Evolutionary conservation across 202 grass and related monocot species (phyloP), one percentile per base, ranked within the genome.

Genomic region (Tripidium arundinaceum): DNA sequence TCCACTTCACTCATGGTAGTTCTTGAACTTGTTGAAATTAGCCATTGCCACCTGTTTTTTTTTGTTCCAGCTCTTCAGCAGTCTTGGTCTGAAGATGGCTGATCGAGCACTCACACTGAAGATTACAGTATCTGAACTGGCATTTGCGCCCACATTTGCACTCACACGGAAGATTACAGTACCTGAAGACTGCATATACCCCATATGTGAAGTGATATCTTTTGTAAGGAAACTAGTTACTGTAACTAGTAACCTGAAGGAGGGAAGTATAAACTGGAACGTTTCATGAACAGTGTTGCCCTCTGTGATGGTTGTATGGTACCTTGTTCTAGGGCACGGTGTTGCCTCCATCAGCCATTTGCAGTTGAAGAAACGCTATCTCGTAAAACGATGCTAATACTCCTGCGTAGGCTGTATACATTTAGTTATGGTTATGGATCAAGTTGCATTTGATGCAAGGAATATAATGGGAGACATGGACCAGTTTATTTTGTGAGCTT

Each of bases 11-110:
- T 63, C 62, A 79, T 58, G 29, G n/a, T 31, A 76, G 31, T 70
- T 62, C 40, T 66, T 74, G 46, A 79, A 65, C 21, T 11, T 73
- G 47, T 49, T 81, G 50, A 80, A 80, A n/a, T 25, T 74, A 38
- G n/a, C 42, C 11, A 39, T 5, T 4, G 6, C 43, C 39, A 43
- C 1, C 6, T 79, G 26, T 18, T 40, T 76, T 81, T n/a, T 68
- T 19, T 81, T 9, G 39, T 72, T 69, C 52, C 21, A 61, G 62
- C 13, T 43, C 45, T 65, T 45, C 13, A 25, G 36, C 52, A 40
- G 34, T 45, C 13, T 22, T 52, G 33, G 49, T 19, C 31, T 29
- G 21, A 74, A 37, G 58, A 78, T 78, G 54, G 43, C 61, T 65
- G 36, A 74, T 62, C 5, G 11, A 82, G 13, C 78, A 70, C 8